Conservation (phyloP, 495 filamentous ascomycete species). For the Hypomontagnella monticulosa region DNA sequence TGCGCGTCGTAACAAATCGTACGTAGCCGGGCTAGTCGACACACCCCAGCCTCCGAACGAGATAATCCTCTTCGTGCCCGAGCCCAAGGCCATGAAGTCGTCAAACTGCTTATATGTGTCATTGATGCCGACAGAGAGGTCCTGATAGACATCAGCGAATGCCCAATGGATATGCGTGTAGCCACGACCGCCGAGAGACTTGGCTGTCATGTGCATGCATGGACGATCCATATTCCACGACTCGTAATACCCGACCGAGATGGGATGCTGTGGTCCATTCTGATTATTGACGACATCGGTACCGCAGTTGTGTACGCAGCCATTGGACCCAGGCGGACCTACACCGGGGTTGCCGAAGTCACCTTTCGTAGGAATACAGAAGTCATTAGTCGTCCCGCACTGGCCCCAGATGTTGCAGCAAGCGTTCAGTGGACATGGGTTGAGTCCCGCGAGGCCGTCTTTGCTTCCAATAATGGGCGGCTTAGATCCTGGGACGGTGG, state of each 20-base stretch:
- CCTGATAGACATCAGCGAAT: slow-evolving; percentile 36
- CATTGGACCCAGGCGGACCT: not conserved
- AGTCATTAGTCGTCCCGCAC: not conserved
- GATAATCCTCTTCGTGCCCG: slow-evolving; percentile 45
- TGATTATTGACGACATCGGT: slow-evolving; percentile 33
- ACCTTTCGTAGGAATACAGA: not conserved
- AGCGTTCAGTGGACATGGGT: slow-evolving; percentile 37
- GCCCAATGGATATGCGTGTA: slow-evolving; percentile 47
- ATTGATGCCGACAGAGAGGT: slow-evolving; percentile 22
- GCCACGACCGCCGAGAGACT: not conserved
- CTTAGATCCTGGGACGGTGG: not conserved
- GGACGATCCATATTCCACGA: slow-evolving; percentile 38
- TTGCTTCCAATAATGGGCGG: not conserved
- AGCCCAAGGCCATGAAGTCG: slow-evolving; percentile 28
- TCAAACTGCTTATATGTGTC: slow-evolving; percentile 31
- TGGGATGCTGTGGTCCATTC: slow-evolving; percentile 16
- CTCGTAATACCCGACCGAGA: slow-evolving; percentile 47
- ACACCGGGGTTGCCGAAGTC: not conserved
- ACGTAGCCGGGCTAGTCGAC: slow-evolving; percentile 31
- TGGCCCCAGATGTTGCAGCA: slow-evolving; percentile 40
- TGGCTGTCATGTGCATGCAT: slow-evolving; percentile 41
- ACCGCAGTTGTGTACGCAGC: slow-evolving; percentile 29
- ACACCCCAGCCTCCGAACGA: slow-evolving; percentile 53
- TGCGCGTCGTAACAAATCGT: slow-evolving; percentile 38
- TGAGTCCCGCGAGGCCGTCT: not conserved